A percentile compares a stretch with the other conserved stretches of the same genome.
Conservation (phyloP, 768 basidiomycete species). For the Russula lepida region DNA sequence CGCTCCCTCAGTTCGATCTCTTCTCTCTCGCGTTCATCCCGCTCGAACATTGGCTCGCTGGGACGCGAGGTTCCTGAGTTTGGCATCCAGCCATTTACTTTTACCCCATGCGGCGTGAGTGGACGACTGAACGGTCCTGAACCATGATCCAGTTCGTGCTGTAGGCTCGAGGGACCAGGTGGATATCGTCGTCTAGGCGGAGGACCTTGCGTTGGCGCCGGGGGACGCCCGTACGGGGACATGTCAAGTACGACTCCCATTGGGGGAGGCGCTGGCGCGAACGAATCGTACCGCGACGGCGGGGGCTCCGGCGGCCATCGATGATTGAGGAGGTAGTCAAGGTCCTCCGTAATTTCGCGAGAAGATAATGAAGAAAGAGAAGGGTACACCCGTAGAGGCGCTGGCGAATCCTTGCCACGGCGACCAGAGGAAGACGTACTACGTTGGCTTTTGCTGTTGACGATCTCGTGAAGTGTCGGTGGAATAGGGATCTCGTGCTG, state of each 20-base stretch:
- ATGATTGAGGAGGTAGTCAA: slow-evolving; percentile 26
- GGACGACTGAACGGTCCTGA: slow-evolving; percentile 18
- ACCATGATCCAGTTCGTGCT: slow-evolving; percentile 14
- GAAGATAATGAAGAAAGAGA: slow-evolving; percentile 25
- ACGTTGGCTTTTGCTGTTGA: slow-evolving; percentile 53
- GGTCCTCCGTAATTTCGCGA: slow-evolving; percentile 28
- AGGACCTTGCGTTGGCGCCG: slow-evolving; percentile 3
- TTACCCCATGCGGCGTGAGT: slow-evolving; percentile 12
- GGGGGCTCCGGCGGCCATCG: slow-evolving; percentile 21
- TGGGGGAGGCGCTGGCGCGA: slow-evolving; percentile 3
- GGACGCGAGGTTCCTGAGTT: not conserved
- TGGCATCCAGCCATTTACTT: slow-evolving; percentile 17
- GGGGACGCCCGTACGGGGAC: slow-evolving; percentile 11
- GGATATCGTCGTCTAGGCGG: slow-evolving; percentile 12
- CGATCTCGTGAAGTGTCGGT: slow-evolving; percentile 58
- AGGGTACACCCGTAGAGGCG: slow-evolving; percentile 25
- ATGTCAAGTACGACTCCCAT: slow-evolving; percentile 15
- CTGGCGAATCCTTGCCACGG: slow-evolving; percentile 15
- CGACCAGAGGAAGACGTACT: slow-evolving; percentile 24
- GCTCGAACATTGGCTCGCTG: slow-evolving; percentile 9
- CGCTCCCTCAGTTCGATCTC: slow-evolving; percentile 21
- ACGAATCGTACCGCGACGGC: slow-evolving; percentile 6
- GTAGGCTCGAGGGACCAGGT: slow-evolving; percentile 17
- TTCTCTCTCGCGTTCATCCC: slow-evolving; percentile 18
- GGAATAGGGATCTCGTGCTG: slow-evolving; percentile 45